These are phyloP conservation scores for Trypethelium eluteriae DNA, from an alignment of 495 filamentous ascomycete species.

Conservation along the genomic window DNA sequence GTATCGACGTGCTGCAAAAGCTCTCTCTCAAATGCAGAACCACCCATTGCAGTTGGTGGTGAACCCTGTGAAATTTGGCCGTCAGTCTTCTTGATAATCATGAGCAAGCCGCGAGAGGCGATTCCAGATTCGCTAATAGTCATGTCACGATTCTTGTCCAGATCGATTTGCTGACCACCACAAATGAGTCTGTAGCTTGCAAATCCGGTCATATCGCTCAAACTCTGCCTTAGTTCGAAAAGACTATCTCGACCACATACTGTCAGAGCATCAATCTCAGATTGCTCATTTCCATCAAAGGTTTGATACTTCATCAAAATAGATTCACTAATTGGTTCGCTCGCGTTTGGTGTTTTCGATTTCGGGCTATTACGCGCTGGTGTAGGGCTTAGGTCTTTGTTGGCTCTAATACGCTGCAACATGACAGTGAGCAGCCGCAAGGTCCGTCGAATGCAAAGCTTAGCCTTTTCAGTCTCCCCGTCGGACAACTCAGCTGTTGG, in stretches of 20 bases:
- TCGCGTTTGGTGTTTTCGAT: background rate
- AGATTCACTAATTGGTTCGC: background rate
- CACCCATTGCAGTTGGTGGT: background rate
- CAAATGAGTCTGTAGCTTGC: constrained; percentile 42
- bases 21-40: constrained; percentile 27
- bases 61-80: background rate
- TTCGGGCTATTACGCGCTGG: background rate
- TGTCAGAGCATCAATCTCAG: constrained; percentile 50
- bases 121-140: constrained; percentile 12
- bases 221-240: constrained; percentile 58
- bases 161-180: constrained; percentile 44
- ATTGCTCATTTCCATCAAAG: constrained; percentile 48
- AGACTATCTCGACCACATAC: constrained; percentile 32
- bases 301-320: constrained; percentile 49
- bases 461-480: constrained; percentile 3
- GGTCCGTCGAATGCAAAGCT: constrained; percentile 21
- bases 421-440: constrained; percentile 24
- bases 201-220: constrained; percentile 64
- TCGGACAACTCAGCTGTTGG: constrained; percentile 12
- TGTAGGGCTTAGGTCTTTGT: constrained; percentile 5
- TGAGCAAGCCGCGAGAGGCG: background rate
- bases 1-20: constrained; percentile 77
- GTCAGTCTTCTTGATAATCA: constrained; percentile 3
- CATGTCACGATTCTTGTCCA: constrained; percentile 32
- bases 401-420: constrained; percentile 13